These are phyloP conservation scores for Xylariomycetidae sp. DNA, from an alignment of 2,329 filamentous ascomycete species.

Conservation along the genomic window DNA sequence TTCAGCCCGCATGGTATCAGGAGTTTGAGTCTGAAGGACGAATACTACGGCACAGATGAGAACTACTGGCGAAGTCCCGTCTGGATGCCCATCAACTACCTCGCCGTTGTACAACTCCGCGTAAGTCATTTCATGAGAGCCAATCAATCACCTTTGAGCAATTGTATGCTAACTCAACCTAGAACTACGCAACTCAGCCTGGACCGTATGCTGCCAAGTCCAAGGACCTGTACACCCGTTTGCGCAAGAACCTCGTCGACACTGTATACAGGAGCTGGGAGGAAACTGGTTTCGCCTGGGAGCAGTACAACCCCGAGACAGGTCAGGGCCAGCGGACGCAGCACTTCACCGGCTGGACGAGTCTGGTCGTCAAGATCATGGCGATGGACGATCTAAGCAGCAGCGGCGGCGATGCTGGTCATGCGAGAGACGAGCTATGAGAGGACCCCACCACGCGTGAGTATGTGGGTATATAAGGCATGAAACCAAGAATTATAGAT, in stretches of 20 bases:
- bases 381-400: constrained; percentile 68
- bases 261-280: constrained; percentile 86
- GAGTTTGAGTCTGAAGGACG: constrained; percentile 77
- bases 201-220: constrained; percentile 67
- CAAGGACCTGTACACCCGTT: constrained; percentile 63
- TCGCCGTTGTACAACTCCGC: constrained; percentile 70
- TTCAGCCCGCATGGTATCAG: constrained; percentile 87
- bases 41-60: constrained; percentile 82
- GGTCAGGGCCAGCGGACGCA: constrained; percentile 91
- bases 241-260: constrained; percentile 79
- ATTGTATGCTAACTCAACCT: constrained; percentile 7
- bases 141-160: neutral
- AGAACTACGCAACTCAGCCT: constrained; percentile 58
- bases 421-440: constrained; percentile 43
- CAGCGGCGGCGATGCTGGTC: constrained; percentile 15
- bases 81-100: constrained; percentile 96
- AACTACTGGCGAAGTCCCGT: constrained; percentile 96
- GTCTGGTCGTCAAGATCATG: constrained; percentile 95
- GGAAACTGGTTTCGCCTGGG: constrained; percentile 94
- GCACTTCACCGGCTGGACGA: constrained; percentile 99
- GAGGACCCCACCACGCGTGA: too few relatives aligned
- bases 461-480: too few relatives aligned
- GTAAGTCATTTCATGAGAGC: constrained; percentile 49
- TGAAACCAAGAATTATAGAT: too few relatives aligned
- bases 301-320: constrained; percentile 94